Conservation (phyloP, 257 asterid genomes). For the Parsonsia alboflavescens region DNA sequence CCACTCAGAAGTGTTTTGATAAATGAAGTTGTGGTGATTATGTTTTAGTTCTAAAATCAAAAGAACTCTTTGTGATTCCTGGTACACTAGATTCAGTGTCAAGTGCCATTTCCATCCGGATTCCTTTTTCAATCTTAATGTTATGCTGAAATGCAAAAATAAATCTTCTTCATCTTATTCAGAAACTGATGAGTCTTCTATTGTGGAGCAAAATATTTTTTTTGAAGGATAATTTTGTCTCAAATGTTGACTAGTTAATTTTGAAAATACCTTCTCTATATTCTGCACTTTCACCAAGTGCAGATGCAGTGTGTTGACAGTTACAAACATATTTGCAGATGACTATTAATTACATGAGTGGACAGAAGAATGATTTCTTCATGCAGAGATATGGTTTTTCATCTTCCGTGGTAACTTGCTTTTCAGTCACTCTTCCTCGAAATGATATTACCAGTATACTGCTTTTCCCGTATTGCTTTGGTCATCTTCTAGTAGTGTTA, state of each 20-base stretch:
- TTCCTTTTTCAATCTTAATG: background rate
- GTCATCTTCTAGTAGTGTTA: background rate
- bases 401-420: conserved; percentile 75
- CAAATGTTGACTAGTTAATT: background rate
- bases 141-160: background rate
- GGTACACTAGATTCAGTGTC: background rate
- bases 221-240: background rate
- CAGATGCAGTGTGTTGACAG: background rate
- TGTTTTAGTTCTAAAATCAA: background rate
- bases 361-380: conserved; percentile 66
- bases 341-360: conserved; percentile 80
- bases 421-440: conserved; percentile 2
- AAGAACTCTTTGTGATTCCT: background rate
- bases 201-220: background rate
- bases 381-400: conserved; percentile 97
- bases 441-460: background rate
- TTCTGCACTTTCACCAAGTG: background rate
- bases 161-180: background rate
- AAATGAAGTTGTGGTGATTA: background rate
- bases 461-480: background rate
- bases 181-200: background rate
- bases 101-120: background rate
- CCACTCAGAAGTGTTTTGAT: background rate
- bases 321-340: conserved; percentile 50
- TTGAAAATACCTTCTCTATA: background rate